Percentiles rank a stretch among this genome's conserved stretches.
Conservation (phyloP, 164 flowering plant genomes). For the Berberis thunbergii region DNA sequence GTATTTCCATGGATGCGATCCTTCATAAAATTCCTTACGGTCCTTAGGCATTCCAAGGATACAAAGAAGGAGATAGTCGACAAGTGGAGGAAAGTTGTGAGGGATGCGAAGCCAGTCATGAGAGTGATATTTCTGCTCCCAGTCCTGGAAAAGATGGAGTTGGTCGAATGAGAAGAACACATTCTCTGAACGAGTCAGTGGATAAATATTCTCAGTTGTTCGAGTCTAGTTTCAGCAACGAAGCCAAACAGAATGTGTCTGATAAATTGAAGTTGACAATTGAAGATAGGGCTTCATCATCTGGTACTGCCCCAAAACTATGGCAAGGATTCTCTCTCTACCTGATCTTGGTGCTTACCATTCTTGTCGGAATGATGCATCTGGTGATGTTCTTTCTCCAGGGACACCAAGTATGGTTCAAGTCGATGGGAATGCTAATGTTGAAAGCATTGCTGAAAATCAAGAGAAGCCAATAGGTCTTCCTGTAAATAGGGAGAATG, state of each 20-base stretch:
- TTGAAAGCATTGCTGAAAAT: slow-evolving; percentile 3
- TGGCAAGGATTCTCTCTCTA: slow-evolving; percentile 49
- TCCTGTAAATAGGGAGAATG: too few relatives aligned
- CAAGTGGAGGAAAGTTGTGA: slow-evolving; percentile 16
- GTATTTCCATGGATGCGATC: slow-evolving; percentile 69
- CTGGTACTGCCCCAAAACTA: slow-evolving; percentile 12
- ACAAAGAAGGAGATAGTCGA: slow-evolving; percentile 16
- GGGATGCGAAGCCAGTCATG: background rate
- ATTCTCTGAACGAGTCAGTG: slow-evolving; percentile 44
- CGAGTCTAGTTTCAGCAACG: slow-evolving; percentile 31
- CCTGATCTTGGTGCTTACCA: slow-evolving; percentile 39
- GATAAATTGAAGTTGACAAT: slow-evolving; percentile 21
- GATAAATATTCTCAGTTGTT: slow-evolving; percentile 49
- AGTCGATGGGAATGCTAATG: slow-evolving; percentile 6
- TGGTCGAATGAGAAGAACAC: slow-evolving; percentile 28
- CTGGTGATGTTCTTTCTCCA: slow-evolving; percentile 11
- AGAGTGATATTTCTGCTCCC: slow-evolving; percentile 10
- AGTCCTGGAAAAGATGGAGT: slow-evolving; percentile 10
- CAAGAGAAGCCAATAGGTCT: too few relatives aligned
- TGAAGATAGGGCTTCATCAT: slow-evolving; percentile 17
- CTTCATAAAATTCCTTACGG: slow-evolving; percentile 70
- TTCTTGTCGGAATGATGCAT: slow-evolving; percentile 20
- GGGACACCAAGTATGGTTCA: slow-evolving; percentile 5
- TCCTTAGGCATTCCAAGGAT: slow-evolving; percentile 26
- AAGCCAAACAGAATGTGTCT: slow-evolving; percentile 19